Conservation (phyloP, 257 asterid genomes). For the Leonotis leonurus region DNA sequence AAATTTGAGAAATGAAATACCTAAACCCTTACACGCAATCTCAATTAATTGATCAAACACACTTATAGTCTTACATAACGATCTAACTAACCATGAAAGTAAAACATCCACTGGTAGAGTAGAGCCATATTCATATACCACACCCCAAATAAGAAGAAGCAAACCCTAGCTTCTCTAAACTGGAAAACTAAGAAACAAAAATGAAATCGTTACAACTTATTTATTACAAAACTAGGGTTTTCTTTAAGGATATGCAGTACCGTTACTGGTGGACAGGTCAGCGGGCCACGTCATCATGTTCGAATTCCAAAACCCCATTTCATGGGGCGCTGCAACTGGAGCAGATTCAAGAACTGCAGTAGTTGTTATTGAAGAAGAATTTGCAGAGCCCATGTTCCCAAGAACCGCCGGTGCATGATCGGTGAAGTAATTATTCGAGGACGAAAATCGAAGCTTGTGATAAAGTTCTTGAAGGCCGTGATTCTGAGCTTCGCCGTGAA, state of each 20-base stretch:
- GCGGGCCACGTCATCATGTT: slow-evolving; percentile 40
- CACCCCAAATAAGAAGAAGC: slow-evolving; percentile 28
- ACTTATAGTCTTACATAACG: slow-evolving; percentile 6
- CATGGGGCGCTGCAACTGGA: slow-evolving; percentile 36
- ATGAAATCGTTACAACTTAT: not conserved
- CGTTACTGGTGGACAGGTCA: slow-evolving; percentile 50
- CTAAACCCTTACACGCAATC: slow-evolving; percentile 27
- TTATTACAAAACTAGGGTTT: not conserved
- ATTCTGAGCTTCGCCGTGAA: slow-evolving; percentile 35
- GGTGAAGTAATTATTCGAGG: slow-evolving; percentile 29
- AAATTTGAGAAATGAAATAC: not conserved
- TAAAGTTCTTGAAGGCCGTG: slow-evolving; percentile 56
- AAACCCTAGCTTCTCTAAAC: slow-evolving; percentile 28
- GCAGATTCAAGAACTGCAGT: slow-evolving; percentile 55
- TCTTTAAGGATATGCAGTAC: slow-evolving; percentile 43
- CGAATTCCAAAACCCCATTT: slow-evolving; percentile 51
- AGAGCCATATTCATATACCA: slow-evolving; percentile 33
- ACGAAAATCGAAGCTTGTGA: slow-evolving; percentile 42
- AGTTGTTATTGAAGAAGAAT: slow-evolving; percentile 21
- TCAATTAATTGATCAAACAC: slow-evolving; percentile 14
- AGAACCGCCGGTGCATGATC: slow-evolving; percentile 34
- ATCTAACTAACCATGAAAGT: not conserved
- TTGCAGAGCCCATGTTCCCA: slow-evolving; percentile 32
- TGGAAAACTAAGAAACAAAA: slow-evolving; percentile 7
- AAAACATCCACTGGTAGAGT: slow-evolving; percentile 18